These are phyloP conservation scores for Sporisorium exsertum DNA, from an alignment of 1,284 basidiomycete species.

Conservation along the genomic window DNA sequence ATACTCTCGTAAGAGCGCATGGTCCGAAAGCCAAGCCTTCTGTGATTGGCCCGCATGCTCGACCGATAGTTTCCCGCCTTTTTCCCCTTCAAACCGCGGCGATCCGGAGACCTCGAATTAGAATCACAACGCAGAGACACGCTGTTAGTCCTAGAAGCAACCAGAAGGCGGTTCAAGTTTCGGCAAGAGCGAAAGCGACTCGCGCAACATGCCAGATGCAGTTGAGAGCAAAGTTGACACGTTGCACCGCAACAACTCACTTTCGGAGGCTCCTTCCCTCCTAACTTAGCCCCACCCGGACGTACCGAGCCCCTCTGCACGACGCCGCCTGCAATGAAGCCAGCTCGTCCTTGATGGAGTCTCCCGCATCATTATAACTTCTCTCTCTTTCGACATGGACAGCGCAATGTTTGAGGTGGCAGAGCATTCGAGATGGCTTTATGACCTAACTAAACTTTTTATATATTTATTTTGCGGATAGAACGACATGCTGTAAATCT, in stretches of 20 bases:
- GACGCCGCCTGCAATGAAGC: neutral
- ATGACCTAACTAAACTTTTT: too few relatives aligned
- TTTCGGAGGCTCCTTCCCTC: neutral
- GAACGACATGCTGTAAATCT: neutral
- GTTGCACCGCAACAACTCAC: neutral
- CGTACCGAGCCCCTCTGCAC: neutral
- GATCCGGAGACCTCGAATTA: constrained; percentile 7
- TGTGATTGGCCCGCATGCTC: constrained; percentile 7
- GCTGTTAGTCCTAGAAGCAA: neutral
- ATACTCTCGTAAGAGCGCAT: neutral
- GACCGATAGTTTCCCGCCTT: neutral
- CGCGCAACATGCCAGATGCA: neutral
- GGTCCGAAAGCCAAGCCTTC: neutral
- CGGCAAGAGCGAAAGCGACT: neutral
- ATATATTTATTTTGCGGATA: neutral
- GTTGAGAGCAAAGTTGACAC: neutral
- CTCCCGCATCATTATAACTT: neutral
- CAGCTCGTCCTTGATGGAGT: neutral
- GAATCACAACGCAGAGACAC: neutral
- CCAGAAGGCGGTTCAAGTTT: neutral
- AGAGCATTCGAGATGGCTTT: neutral
- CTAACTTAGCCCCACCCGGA: neutral
- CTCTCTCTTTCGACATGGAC: neutral
- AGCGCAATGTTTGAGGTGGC: neutral
- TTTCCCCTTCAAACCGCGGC: neutral